phyloP scores from a whole-genome alignment of 2,329 filamentous ascomycete genomes.

The Microthyrium microscopicum region DNA sequence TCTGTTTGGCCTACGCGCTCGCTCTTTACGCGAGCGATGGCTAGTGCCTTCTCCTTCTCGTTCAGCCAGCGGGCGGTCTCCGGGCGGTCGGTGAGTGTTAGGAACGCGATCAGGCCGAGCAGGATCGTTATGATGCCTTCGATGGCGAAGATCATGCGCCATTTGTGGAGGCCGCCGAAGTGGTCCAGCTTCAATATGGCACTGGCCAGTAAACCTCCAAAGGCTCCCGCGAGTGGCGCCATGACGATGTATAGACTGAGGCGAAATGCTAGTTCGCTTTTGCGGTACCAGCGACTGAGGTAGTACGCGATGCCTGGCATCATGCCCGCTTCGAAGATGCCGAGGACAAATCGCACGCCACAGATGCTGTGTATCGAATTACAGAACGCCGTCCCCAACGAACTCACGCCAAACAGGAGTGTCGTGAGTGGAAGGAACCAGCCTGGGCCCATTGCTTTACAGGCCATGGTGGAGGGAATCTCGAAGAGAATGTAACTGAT shows the following conservation, averaged over 20 bases:
- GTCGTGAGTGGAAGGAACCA: constrained; percentile 50
- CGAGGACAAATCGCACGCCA: constrained; percentile 10
- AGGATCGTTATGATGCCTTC: constrained; percentile 48
- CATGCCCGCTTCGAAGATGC: constrained; percentile 56
- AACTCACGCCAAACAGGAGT: constrained; percentile 42
- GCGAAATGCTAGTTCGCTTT: constrained; percentile 49
- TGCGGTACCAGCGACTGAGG: constrained; percentile 54
- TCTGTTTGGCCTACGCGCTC: constrained; percentile 46
- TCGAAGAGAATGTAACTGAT: constrained; percentile 58
- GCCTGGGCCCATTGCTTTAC: constrained; percentile 55
- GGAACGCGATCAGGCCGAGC: constrained; percentile 42
- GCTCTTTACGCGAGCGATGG: constrained; percentile 49
- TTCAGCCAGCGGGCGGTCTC: constrained; percentile 51
- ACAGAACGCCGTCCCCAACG: constrained; percentile 52
- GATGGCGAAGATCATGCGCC: constrained; percentile 59
- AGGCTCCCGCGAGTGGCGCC: constrained; percentile 53
- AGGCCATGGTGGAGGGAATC: constrained; percentile 50
- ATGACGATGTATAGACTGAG: constrained; percentile 54
- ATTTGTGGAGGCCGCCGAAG: constrained; percentile 39
- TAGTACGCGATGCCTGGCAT: constrained; percentile 61
- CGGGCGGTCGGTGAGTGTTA: constrained; percentile 52
- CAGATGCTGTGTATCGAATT: constrained; percentile 28
- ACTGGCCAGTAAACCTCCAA: constrained; percentile 46
- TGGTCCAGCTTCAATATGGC: constrained; percentile 45
- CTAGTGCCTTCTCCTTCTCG: constrained; percentile 48